A percentile compares a stretch with the other conserved stretches of the same genome.
Evolutionary conservation across 2,329 filamentous ascomycete species (phyloP).

Genomic region (Acrodontium crateriforme): DNA sequence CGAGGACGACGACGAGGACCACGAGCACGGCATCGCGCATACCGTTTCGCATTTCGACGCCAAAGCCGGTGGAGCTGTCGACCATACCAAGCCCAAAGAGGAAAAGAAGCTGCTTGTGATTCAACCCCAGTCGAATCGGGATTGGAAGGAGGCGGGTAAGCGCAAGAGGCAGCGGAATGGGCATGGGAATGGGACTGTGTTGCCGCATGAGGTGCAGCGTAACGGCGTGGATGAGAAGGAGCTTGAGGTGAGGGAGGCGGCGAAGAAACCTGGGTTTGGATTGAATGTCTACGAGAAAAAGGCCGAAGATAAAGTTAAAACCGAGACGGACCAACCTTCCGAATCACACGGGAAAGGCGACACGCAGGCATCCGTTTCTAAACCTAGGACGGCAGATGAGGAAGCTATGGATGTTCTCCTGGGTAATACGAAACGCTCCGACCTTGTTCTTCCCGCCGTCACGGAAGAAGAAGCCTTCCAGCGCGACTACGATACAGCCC

Average conservation of each 20-base stretch:
- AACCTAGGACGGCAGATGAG: conserved; percentile 43
- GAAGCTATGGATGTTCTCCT: conserved; percentile 34
- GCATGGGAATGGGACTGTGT: too few relatives aligned
- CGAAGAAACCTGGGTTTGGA: conserved; percentile 38
- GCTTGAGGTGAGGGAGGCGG: conserved; percentile 14
- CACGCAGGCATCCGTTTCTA: conserved; percentile 11
- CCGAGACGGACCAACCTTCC: conserved; percentile 15
- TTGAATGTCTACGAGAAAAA: conserved; percentile 40
- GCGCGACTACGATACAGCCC: conserved; percentile 55
- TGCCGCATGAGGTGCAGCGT: conserved; percentile 31
- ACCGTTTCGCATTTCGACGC: conserved; percentile 42
- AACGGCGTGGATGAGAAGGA: conserved; percentile 12
- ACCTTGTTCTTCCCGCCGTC: conserved; percentile 27
- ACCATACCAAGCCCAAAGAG: conserved; percentile 19
- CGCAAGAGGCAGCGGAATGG: conserved; percentile 40
- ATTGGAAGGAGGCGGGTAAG: conserved; percentile 45
- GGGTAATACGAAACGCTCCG: conserved; percentile 24
- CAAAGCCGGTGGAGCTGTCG: conserved; percentile 35
- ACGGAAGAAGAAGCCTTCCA: conserved; percentile 20
- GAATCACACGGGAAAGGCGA: too few relatives aligned
- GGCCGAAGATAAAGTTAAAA: conserved; percentile 15
- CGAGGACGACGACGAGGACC: conserved; percentile 35
- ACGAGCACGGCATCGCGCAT: conserved; percentile 29
- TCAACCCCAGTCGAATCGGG: conserved; percentile 41
- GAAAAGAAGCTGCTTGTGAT: conserved; percentile 41